Conservation (phyloP, 139 green algal genomes). For the Coelastrella sp. region DNA sequence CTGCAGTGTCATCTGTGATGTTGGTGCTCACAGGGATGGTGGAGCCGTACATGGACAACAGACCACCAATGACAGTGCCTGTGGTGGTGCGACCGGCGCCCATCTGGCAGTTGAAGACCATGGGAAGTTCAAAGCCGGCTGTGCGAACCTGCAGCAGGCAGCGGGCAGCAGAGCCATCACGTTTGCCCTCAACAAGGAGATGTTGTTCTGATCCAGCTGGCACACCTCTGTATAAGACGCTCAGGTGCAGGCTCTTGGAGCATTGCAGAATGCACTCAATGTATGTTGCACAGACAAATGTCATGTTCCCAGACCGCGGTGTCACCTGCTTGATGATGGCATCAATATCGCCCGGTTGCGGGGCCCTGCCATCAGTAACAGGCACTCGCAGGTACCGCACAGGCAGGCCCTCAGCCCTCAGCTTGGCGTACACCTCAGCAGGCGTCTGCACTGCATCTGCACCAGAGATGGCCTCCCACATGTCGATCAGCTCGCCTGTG, state of each 20-base stretch:
- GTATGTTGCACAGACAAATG: too few species aligned
- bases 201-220: too few species aligned
- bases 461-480: slow-evolving; percentile 73
- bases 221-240: too few species aligned
- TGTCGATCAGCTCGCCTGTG: slow-evolving; percentile 47
- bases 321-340: slow-evolving; percentile 29
- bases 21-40: neutral
- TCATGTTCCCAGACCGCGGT: too few species aligned
- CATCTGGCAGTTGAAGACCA: slow-evolving; percentile 95
- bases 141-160: neutral
- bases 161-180: neutral
- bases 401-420: slow-evolving; percentile 60
- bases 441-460: slow-evolving; percentile 78
- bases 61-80: slow-evolving; percentile 88
- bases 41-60: slow-evolving; percentile 77
- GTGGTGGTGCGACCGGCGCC: slow-evolving; percentile 92
- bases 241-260: too few species aligned
- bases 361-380: slow-evolving; percentile 87
- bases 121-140: slow-evolving; percentile 50
- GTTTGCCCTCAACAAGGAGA: too few species aligned
- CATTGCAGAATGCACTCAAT: too few species aligned
- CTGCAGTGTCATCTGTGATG: neutral
- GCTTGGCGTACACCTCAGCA: slow-evolving; percentile 65
- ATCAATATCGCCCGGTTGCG: slow-evolving; percentile 51
- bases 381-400: slow-evolving; percentile 78